phyloP scores from a whole-genome alignment of 768 basidiomycete species.

The Xerocomellus intermedius region DNA sequence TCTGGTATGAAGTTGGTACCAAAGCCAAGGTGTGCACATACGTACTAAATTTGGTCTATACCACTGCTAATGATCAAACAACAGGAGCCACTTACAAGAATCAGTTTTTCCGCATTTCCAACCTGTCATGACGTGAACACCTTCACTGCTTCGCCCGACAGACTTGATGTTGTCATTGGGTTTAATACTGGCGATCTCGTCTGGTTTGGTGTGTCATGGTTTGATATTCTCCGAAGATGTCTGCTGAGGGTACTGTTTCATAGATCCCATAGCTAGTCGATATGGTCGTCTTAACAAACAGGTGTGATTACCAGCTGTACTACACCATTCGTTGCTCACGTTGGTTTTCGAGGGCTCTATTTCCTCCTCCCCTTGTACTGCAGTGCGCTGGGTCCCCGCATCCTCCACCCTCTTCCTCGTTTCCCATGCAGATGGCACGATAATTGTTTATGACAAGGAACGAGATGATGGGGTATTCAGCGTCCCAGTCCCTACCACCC shows the following conservation, averaged over 20 bases:
- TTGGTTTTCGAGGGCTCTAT: constrained; percentile 60
- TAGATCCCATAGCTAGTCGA: constrained; percentile 77
- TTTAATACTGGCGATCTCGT: constrained; percentile 93
- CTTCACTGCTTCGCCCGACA: constrained; percentile 72
- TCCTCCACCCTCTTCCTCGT: constrained; percentile 81
- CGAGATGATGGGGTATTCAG: constrained; percentile 81
- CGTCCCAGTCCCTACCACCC: constrained; percentile 50
- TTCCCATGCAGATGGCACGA: constrained; percentile 85
- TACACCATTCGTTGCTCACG: constrained; percentile 10
- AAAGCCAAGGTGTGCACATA: constrained; percentile 67
- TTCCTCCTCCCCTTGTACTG: constrained; percentile 77
- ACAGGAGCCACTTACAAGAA: constrained; percentile 82
- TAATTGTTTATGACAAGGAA: constrained; percentile 88
- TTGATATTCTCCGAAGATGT: constrained; percentile 1
- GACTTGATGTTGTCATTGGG: constrained; percentile 87
- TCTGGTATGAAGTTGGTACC: constrained; percentile 85
- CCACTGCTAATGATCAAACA: constrained; percentile 7
- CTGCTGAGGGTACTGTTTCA: constrained; percentile 2
- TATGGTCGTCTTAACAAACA: constrained; percentile 89
- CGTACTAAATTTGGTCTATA: not conserved
- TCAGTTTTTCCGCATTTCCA: constrained; percentile 83
- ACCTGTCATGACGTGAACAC: constrained; percentile 90
- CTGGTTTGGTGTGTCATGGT: constrained; percentile 75
- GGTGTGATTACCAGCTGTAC: constrained; percentile 36
- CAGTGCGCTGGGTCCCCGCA: constrained; percentile 85